Evolutionary conservation across 2,329 filamentous ascomycete genomes (phyloP).

Genomic region (Colletotrichum noveboracense): DNA sequence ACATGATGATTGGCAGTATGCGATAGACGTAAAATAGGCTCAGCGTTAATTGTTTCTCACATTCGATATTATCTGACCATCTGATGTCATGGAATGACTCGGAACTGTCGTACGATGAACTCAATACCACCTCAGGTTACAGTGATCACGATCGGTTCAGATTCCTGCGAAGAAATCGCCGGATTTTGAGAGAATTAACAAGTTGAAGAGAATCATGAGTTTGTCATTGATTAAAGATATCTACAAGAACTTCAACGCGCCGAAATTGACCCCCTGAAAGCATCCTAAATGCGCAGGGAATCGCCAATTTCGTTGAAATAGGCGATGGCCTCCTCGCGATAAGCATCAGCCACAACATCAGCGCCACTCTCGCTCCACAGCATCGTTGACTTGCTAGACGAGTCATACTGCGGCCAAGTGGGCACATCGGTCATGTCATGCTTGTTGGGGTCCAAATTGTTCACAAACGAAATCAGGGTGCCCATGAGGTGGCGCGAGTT

Average conservation of each 20-base stretch:
- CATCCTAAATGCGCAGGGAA: background rate
- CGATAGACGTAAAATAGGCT: background rate
- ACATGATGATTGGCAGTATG: background rate
- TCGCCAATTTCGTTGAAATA: background rate
- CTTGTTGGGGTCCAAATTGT: constrained; percentile 72
- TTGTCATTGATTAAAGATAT: background rate
- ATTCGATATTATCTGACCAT: background rate
- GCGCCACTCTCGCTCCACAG: background rate
- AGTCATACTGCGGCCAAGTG: constrained; percentile 35
- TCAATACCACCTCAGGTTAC: background rate
- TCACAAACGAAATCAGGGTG: constrained; percentile 74
- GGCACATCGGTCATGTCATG: constrained; percentile 33
- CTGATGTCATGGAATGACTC: background rate
- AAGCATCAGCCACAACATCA: background rate
- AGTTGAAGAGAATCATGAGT: background rate
- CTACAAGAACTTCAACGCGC: background rate
- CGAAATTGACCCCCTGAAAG: fast-evolving
- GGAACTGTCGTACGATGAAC: background rate
- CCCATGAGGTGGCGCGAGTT: constrained; percentile 51
- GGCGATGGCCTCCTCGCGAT: background rate
- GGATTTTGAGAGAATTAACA: background rate
- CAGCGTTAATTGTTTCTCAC: background rate
- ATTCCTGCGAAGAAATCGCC: background rate
- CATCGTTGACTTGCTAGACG: background rate
- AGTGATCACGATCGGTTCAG: background rate